Conservation (phyloP, 23 red algal genomes). For the Gracilaria vermiculophylla region DNA sequence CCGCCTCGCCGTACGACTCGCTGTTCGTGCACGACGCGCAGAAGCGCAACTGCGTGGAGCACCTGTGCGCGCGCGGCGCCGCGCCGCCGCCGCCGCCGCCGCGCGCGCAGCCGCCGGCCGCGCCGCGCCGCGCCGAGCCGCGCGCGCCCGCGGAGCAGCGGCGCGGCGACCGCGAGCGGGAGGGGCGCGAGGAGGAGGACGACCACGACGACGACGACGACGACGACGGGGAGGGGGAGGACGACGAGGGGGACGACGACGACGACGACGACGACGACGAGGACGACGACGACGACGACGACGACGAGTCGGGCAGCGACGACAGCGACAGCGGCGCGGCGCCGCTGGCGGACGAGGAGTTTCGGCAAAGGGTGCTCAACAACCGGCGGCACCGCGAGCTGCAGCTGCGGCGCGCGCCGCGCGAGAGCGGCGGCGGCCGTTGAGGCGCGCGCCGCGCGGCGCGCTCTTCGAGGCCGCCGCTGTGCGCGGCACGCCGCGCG, state of each 20-base stretch:
- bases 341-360: not conserved
- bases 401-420: not conserved
- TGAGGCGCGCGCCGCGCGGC: not conserved
- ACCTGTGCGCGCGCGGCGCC: not conserved
- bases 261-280: not conserved
- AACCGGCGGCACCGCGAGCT: not conserved
- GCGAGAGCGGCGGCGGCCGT: not conserved
- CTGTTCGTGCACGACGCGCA: constrained; percentile 25
- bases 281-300: constrained; percentile 7
- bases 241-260: no score
- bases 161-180: not conserved
- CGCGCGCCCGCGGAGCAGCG: no score
- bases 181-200: not conserved
- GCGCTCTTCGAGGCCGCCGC: not conserved
- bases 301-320: not conserved
- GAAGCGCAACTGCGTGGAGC: constrained; percentile 6
- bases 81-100: no score
- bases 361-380: not conserved
- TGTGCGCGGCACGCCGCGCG: not conserved
- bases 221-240: not conserved
- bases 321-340: not conserved
- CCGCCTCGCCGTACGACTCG: not conserved
- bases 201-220: not conserved
- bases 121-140: no score
- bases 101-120: no score